These are phyloP conservation scores for Petunia secreta DNA, from an alignment of 257 asterid species.

Conservation along the genomic window DNA sequence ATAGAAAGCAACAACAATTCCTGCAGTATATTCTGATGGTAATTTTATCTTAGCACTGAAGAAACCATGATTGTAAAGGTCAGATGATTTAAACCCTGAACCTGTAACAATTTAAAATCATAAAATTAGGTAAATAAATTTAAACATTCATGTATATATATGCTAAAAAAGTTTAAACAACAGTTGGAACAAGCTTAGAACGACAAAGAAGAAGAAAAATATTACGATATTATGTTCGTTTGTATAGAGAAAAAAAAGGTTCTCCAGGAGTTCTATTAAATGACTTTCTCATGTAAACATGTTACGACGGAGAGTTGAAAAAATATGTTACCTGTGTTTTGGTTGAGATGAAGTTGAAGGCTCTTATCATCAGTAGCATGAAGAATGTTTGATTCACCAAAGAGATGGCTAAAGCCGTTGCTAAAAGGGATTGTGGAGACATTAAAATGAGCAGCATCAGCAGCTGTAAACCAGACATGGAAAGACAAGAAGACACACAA, in stretches of 20 bases:
- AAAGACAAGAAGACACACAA: slow-evolving; percentile 32
- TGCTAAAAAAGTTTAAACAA: neutral
- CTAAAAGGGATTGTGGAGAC: slow-evolving; percentile 55
- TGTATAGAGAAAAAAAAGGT: neutral
- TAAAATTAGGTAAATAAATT: too few relatives aligned
- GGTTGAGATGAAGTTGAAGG: slow-evolving; percentile 78
- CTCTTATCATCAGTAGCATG: slow-evolving; percentile 55
- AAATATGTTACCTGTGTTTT: slow-evolving; percentile 56
- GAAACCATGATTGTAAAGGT: slow-evolving; percentile 78
- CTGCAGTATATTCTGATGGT: slow-evolving; percentile 91
- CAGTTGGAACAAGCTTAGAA: neutral
- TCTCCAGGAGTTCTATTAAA: neutral
- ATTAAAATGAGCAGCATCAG: slow-evolving; percentile 36
- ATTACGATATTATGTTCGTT: neutral
- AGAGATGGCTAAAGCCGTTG: slow-evolving; percentile 65
- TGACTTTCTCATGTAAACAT: neutral
- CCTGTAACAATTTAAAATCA: slow-evolving; percentile 47
- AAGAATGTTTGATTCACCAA: slow-evolving; percentile 65
- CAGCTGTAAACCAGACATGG: slow-evolving; percentile 34
- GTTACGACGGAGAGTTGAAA: too few relatives aligned
- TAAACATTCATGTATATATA: neutral
- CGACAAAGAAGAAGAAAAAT: neutral
- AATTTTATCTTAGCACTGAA: slow-evolving; percentile 89
- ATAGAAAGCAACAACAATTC: slow-evolving; percentile 89
- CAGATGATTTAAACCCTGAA: slow-evolving; percentile 88